Evolutionary conservation across 768 basidiomycete species (phyloP).

Genomic region (Chalciporus piperatus): DNA sequence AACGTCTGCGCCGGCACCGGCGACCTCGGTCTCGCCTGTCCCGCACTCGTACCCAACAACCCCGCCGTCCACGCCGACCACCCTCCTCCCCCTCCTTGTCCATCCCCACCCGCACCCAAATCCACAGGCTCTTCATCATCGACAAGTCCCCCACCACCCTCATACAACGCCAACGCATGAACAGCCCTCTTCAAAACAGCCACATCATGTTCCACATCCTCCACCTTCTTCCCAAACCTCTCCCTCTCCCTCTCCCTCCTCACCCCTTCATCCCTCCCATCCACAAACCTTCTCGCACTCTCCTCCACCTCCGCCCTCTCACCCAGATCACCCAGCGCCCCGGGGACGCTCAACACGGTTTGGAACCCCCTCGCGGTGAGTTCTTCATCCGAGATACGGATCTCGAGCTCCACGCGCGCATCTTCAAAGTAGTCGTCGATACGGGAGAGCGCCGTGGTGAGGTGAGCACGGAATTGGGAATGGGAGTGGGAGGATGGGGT

Average conservation of each 20-base stretch:
- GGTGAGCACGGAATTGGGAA: slow-evolving; percentile 19
- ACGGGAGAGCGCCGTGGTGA: slow-evolving; percentile 55
- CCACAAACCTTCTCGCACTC: slow-evolving; percentile 45
- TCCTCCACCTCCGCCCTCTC: slow-evolving; percentile 40
- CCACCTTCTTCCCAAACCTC: slow-evolving; percentile 57
- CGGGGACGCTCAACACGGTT: slow-evolving; percentile 60
- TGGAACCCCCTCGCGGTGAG: slow-evolving; percentile 65
- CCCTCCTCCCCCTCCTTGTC: slow-evolving; percentile 6
- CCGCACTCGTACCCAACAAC: slow-evolving; percentile 41
- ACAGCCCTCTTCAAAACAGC: slow-evolving; percentile 60
- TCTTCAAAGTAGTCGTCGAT: slow-evolving; percentile 77
- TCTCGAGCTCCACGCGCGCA: slow-evolving; percentile 79
- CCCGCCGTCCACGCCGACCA: slow-evolving; percentile 58
- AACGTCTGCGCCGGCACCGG: slow-evolving; percentile 56
- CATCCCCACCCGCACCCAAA: background rate
- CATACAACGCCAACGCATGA: slow-evolving; percentile 36
- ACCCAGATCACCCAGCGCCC: slow-evolving; percentile 32
- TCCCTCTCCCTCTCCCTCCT: slow-evolving; percentile 42
- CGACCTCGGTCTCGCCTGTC: slow-evolving; percentile 30
- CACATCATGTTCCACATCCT: slow-evolving; percentile 75
- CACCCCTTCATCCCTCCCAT: slow-evolving; percentile 18
- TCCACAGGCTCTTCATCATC: background rate
- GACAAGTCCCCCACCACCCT: background rate
- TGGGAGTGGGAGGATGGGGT: background rate
- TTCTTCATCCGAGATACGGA: slow-evolving; percentile 68